phyloP scores from a whole-genome alignment of 2,329 filamentous ascomycete genomes.

The Colletotrichum brevisporum region DNA sequence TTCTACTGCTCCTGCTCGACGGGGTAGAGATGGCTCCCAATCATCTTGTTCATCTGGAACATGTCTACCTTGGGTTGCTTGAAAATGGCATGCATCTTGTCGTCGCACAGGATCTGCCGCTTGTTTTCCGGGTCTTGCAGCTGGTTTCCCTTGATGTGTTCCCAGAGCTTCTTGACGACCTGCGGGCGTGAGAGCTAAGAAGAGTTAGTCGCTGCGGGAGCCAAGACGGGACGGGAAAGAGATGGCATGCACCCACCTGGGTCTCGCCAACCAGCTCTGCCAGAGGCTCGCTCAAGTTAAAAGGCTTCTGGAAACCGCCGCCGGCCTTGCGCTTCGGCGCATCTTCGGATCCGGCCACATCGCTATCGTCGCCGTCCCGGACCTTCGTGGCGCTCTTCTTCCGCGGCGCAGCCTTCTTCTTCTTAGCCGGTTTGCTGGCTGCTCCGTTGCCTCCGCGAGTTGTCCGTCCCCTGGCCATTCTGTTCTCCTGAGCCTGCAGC shows the following conservation, averaged over 20 bases:
- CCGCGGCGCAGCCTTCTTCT: conserved; percentile 76
- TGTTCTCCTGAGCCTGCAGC: conserved; percentile 93
- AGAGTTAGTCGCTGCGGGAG: conserved; percentile 41
- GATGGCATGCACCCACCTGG: conserved; percentile 60
- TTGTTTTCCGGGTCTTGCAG: conserved; percentile 94
- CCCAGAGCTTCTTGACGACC: conserved; percentile 96
- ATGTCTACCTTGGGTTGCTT: conserved; percentile 93
- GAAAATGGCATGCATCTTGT: conserved; percentile 91
- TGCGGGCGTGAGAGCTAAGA: conserved; percentile 89
- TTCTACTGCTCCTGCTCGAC: conserved; percentile 67
- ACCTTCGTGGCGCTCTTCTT: conserved; percentile 86
- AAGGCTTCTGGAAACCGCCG: conserved; percentile 92
- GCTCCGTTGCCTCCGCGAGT: conserved; percentile 80
- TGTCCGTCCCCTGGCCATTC: conserved; percentile 73
- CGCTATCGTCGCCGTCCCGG: conserved; percentile 84
- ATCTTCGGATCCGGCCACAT: conserved; percentile 74
- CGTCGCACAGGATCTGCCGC: conserved; percentile 93
- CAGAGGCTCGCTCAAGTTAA: conserved; percentile 79
- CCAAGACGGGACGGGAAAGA: neutral
- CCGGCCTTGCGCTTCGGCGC: conserved; percentile 83
- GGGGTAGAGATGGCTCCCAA: conserved; percentile 90
- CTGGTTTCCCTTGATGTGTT: conserved; percentile 89
- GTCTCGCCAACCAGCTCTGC: conserved; percentile 79
- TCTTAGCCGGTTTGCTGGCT: conserved; percentile 63
- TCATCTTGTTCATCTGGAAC: conserved; percentile 99